Conservation (phyloP, 495 filamentous ascomycete genomes). For the Apiosordaria backusii region DNA sequence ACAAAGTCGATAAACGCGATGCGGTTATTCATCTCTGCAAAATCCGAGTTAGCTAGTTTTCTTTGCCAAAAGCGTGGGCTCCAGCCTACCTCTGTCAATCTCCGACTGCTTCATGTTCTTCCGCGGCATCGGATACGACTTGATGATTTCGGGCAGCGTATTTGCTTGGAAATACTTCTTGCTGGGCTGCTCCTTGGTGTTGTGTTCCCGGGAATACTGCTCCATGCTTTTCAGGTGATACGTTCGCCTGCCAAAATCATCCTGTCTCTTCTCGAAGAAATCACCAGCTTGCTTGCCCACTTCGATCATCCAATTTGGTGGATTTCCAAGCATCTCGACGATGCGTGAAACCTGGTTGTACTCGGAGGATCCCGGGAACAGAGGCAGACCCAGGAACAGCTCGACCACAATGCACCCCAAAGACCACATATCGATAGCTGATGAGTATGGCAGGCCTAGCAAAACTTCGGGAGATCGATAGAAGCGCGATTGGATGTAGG, state of each 20-base stretch:
- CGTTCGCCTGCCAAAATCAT: conserved; percentile 83
- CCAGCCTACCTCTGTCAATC: conserved; percentile 79
- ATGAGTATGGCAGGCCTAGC: conserved; percentile 91
- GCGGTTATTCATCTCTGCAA: conserved; percentile 91
- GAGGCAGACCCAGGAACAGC: conserved; percentile 87
- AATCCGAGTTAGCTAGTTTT: conserved; percentile 4
- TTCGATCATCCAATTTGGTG: conserved; percentile 98
- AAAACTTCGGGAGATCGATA: conserved; percentile 97
- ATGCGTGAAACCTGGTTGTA: conserved; percentile 98
- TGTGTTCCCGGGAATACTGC: conserved; percentile 91
- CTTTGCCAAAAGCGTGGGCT: neutral
- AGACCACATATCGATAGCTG: conserved; percentile 99
- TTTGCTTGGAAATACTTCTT: conserved; percentile 98
- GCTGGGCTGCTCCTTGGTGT: conserved; percentile 96
- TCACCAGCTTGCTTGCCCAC: conserved; percentile 97
- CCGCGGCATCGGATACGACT: conserved; percentile 93
- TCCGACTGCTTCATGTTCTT: conserved; percentile 99
- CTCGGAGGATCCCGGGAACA: conserved; percentile 97
- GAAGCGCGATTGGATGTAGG: conserved; percentile 98
- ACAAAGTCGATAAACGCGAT: conserved; percentile 99
- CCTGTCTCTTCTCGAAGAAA: conserved; percentile 92
- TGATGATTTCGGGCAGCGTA: conserved; percentile 93
- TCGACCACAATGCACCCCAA: conserved; percentile 98
- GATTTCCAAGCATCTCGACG: conserved; percentile 95
- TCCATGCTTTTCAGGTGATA: conserved; percentile 97